Conservation (phyloP, 2,329 filamentous ascomycete species). For the Lasiodiplodia theobromae region DNA sequence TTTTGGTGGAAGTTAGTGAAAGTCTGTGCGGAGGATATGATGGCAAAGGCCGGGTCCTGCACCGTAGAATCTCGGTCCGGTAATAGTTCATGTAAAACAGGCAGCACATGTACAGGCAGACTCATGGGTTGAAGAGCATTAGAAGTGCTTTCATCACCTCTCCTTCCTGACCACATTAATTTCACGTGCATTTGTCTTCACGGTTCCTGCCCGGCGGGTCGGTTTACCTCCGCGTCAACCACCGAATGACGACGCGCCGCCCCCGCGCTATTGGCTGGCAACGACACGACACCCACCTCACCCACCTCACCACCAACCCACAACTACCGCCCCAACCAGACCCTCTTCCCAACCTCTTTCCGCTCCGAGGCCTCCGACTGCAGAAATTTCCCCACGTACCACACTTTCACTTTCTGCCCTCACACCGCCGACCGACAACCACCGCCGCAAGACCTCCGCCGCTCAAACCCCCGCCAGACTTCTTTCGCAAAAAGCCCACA, state of each 20-base stretch:
- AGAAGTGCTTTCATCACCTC: background rate
- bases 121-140: background rate
- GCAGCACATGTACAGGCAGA: conserved; percentile 4
- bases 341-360: background rate
- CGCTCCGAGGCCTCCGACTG: background rate
- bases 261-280: conserved; percentile 10
- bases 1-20: no score
- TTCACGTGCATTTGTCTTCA: background rate
- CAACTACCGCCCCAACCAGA: background rate
- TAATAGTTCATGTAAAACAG: conserved; percentile 19
- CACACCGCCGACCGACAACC: background rate
- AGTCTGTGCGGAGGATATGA: background rate
- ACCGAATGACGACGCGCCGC: conserved; percentile 8
- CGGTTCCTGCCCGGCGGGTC: background rate
- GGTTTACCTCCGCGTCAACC: conserved; percentile 14
- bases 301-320: conserved; percentile 11
- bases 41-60: background rate
- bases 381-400: background rate
- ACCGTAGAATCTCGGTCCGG: background rate
- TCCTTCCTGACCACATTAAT: background rate
- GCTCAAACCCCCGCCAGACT: background rate
- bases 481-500: background rate
- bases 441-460: background rate
- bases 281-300: conserved; percentile 8
- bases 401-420: background rate